phyloP scores from a whole-genome alignment of 352 stramenopile genomes.

The Phytophthora macrochlamydospora region DNA sequence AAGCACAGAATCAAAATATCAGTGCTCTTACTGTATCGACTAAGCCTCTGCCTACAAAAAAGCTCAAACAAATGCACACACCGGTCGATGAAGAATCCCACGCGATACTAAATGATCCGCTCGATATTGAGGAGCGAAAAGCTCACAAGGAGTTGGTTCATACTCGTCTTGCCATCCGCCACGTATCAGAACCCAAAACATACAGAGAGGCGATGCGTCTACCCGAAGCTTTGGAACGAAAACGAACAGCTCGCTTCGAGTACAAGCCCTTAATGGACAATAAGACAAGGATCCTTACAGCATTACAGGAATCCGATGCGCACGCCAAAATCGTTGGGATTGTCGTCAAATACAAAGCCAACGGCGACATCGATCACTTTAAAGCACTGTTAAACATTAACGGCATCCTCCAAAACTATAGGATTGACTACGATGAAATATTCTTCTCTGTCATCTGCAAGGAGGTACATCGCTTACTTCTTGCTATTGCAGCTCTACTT shows the following conservation, averaged over 20 bases:
- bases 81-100: neutral
- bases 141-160: neutral
- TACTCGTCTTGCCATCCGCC: slow-evolving; percentile 2
- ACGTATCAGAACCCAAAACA: slow-evolving; percentile 11
- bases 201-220: slow-evolving; percentile 1
- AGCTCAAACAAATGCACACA: neutral
- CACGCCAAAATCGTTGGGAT: slow-evolving; percentile 7
- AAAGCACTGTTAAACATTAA: slow-evolving; percentile 19
- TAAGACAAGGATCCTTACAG: neutral
- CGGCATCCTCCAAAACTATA: neutral
- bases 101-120: neutral
- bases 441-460: neutral
- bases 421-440: neutral
- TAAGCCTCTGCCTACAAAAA: neutral
- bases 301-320: neutral
- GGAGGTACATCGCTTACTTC: neutral
- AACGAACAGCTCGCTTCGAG: neutral
- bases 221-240: neutral
- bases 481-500: slow-evolving; percentile 11
- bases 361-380: slow-evolving; percentile 14
- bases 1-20: neutral
- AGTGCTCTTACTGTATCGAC: neutral
- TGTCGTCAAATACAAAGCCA: slow-evolving; percentile 13
- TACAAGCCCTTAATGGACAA: slow-evolving; percentile 7
- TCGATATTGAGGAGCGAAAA: neutral